These are phyloP conservation scores for Prillingera fragicola DNA, from an alignment of 1,284 basidiomycete species.

Conservation along the genomic window DNA sequence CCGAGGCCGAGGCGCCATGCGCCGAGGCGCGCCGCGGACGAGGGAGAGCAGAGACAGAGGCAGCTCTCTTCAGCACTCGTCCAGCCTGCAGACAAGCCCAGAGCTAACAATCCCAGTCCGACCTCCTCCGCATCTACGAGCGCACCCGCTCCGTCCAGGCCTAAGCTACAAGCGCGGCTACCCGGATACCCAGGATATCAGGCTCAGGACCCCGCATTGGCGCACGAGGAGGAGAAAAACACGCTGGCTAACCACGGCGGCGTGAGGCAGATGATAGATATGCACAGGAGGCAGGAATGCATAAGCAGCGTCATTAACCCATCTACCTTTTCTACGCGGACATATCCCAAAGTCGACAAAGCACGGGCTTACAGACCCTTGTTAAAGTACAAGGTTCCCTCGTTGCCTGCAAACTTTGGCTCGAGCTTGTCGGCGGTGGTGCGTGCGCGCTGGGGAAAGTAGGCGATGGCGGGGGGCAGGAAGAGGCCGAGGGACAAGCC, in stretches of 20 bases:
- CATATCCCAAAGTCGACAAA: no score
- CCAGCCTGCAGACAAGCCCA: background rate
- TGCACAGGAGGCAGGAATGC: no score
- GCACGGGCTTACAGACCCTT: slow-evolving; percentile 51
- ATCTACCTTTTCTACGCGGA: no score
- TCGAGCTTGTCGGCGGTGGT: slow-evolving; percentile 48
- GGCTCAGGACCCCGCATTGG: no score
- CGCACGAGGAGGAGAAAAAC: no score
- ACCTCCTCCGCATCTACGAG: slow-evolving; percentile 47
- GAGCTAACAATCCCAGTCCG: slow-evolving; percentile 31
- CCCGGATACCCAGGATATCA: no score
- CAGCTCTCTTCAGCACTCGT: background rate
- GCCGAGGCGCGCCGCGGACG: background rate
- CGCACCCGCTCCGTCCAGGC: slow-evolving; percentile 23
- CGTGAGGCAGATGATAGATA: no score
- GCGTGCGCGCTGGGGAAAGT: slow-evolving; percentile 52
- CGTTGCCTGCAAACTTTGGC: slow-evolving; percentile 34
- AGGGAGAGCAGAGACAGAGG: background rate
- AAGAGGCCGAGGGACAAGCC: slow-evolving; percentile 52
- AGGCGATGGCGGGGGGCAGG: slow-evolving; percentile 55
- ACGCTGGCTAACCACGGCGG: no score
- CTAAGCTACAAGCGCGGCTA: no score
- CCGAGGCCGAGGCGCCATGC: background rate
- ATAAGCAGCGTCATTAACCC: no score
- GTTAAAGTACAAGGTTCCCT: slow-evolving; percentile 52